These are phyloP conservation scores for Xylariaceae sp. DNA, from an alignment of 2,329 filamentous ascomycete genomes.

Conservation along the genomic window DNA sequence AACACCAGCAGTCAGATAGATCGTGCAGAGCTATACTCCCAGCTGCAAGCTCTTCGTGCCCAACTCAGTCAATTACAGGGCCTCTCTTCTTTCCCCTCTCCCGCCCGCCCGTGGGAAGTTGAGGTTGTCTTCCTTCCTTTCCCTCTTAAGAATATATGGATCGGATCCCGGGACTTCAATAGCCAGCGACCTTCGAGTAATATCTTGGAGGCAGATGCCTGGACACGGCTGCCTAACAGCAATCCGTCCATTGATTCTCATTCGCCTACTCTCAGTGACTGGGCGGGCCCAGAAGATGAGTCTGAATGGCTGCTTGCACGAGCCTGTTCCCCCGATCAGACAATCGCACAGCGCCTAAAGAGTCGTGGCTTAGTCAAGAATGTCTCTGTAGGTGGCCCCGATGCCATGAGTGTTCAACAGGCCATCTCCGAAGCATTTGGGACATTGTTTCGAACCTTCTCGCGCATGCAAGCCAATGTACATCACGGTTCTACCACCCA, in stretches of 20 bases:
- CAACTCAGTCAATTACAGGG: constrained; percentile 53
- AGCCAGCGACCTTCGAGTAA: constrained; percentile 26
- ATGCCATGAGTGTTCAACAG: constrained; percentile 63
- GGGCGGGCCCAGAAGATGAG: constrained; percentile 40
- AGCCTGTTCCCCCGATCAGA: constrained; percentile 59
- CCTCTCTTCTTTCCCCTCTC: constrained; percentile 53
- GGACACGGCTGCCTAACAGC: constrained; percentile 51
- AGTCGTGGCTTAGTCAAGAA: constrained; percentile 69
- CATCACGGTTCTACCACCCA: constrained; percentile 29
- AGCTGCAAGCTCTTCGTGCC: constrained; percentile 46
- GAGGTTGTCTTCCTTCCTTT: constrained; percentile 76
- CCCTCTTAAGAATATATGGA: constrained; percentile 52
- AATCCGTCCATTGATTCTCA: constrained; percentile 40
- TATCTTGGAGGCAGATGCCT: constrained; percentile 40
- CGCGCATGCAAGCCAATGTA: constrained; percentile 27
- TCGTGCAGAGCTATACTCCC: constrained; percentile 43
- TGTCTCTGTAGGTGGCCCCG: constrained; percentile 56
- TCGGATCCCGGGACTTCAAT: constrained; percentile 44
- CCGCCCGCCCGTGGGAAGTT: constrained; percentile 63
- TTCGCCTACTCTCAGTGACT: constrained; percentile 44
- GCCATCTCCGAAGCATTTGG: constrained; percentile 61
- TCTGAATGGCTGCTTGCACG: constrained; percentile 64
- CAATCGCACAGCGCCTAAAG: constrained; percentile 65
- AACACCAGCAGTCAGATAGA: constrained; percentile 36
- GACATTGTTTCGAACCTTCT: constrained; percentile 45